A percentile compares a stretch with the other conserved stretches of the same genome.
phyloP scores from a whole-genome alignment of 2,329 filamentous ascomycete species.

The Purpureocillium takamizusanense region DNA sequence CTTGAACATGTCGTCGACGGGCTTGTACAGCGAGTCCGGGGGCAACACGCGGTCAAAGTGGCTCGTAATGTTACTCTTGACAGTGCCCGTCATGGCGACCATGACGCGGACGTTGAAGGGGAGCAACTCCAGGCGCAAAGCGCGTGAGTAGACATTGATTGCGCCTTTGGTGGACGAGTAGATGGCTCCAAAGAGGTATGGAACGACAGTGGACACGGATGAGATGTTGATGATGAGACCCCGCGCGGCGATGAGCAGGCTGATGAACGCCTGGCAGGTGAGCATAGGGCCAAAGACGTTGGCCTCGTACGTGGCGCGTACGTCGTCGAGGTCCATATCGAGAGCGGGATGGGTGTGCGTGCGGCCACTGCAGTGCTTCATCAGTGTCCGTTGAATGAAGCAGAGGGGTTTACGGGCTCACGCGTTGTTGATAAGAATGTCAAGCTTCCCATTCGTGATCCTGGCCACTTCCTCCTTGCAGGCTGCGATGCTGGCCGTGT shows the following conservation, averaged over 20 bases:
- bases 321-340: constrained; percentile 42
- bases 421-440: constrained; percentile 54
- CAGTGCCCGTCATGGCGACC: constrained; percentile 45
- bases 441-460: constrained; percentile 42
- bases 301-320: constrained; percentile 44
- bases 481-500: constrained; percentile 36
- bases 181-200: constrained; percentile 43
- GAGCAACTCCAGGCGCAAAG: constrained; percentile 41
- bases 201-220: constrained; percentile 38
- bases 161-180: constrained; percentile 50
- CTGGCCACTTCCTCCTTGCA: constrained; percentile 36
- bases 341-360: constrained; percentile 42
- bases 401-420: constrained; percentile 16
- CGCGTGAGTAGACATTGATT: constrained; percentile 42
- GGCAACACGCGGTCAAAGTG: constrained; percentile 32
- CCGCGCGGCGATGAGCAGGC: constrained; percentile 37
- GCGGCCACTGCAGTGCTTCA: constrained; percentile 30
- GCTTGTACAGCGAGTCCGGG: constrained; percentile 35
- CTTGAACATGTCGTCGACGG: constrained; percentile 35
- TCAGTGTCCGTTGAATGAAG: neutral
- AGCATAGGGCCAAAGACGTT: constrained; percentile 51
- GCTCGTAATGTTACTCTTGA: constrained; percentile 39
- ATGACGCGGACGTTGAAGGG: constrained; percentile 49
- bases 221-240: constrained; percentile 48
- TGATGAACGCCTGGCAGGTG: constrained; percentile 41